Evolutionary conservation across 2,329 filamentous ascomycete species (phyloP), one percentile per base, ranked within the genome.

Genomic region (Grosmannia penicillata): DNA sequence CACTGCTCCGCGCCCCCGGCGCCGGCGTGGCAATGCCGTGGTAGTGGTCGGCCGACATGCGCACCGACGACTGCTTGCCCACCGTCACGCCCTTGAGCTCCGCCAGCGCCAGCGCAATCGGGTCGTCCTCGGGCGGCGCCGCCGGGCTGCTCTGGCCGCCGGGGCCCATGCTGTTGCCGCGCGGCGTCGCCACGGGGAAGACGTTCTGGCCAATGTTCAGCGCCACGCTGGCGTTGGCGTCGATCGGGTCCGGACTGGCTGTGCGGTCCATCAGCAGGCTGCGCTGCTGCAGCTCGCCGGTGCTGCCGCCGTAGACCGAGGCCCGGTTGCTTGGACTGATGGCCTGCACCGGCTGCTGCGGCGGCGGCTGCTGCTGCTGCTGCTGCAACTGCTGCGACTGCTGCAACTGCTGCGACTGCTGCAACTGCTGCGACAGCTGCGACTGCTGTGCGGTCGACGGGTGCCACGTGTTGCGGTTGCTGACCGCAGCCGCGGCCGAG

Each of bases 161-260:
- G 6, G 11, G 23, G 8, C 24, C 25, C 17, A 41, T 42, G 30
- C 57, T 66, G 45, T 68, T 42, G 30, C 57, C 66, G 45, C 68
- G 68, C 46, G 84, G 79, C 8, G 81, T 81, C 11, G 82, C 81
- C 9, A 98, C 89, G 40, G 93, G 78, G 51, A 98, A 94, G 10
- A 98, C 85, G 50, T 98, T 98, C 50, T 93, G 85, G 8, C 91
- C 91, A 39, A 98, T 75, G 51, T 95, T 95, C 22, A 98, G 68
- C 44, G 93, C 89, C 50, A 96, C 78, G 55, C 82, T 94, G 28
- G 89, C 86, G 45, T 91, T 79, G 40, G 89, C 87, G 53, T 95
- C 91, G 27, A 91, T 87, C 1, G 82, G 82, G 38, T 93, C 84
- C 4, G 84, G 85, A 50, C 85, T 93, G 13, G 61, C 60, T 8